Evolutionary conservation across 2,329 filamentous ascomycete genomes (phyloP).

Genomic region (Aspergillus terreus): DNA sequence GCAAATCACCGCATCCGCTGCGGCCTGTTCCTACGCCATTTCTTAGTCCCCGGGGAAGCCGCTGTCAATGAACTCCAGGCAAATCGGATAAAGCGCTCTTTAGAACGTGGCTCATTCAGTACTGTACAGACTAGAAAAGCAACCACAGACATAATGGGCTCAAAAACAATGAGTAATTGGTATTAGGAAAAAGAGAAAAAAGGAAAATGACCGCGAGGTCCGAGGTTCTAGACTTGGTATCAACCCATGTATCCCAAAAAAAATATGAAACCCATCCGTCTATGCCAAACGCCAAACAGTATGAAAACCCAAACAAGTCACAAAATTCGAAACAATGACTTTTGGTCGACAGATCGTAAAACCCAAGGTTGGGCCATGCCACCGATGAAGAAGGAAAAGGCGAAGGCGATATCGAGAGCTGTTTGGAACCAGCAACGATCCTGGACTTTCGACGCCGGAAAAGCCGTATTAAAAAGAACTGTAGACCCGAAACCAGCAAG

Average conservation of each 20-base stretch:
- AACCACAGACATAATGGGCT: slow-evolving; percentile 14
- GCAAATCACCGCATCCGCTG: slow-evolving; percentile 14
- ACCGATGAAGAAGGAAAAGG: slow-evolving; percentile 14
- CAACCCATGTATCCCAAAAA: slow-evolving; percentile 34
- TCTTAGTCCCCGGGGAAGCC: not conserved
- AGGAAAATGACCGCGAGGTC: slow-evolving; percentile 35
- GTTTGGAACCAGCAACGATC: slow-evolving; percentile 15
- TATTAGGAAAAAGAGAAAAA: slow-evolving; percentile 15
- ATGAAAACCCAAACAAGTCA: slow-evolving; percentile 15
- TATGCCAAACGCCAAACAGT: slow-evolving; percentile 36
- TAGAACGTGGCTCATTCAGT: too few species aligned
- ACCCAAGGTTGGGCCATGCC: slow-evolving; percentile 17
- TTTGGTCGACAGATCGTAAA: slow-evolving; percentile 20
- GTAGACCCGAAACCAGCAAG: slow-evolving; percentile 19
- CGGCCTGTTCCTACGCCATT: slow-evolving; percentile 13
- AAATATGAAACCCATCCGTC: slow-evolving; percentile 30
- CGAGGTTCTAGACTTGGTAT: slow-evolving; percentile 39
- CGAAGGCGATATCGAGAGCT: slow-evolving; percentile 23
- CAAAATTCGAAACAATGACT: slow-evolving; percentile 19
- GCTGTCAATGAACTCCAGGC: not conserved
- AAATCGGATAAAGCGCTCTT: not conserved
- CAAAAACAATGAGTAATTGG: slow-evolving; percentile 15
- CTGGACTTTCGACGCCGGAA: slow-evolving; percentile 16
- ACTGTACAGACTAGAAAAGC: too few species aligned
- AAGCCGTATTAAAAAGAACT: slow-evolving; percentile 23